Conservation (phyloP, 2,329 filamentous ascomycete species). For the Fusarium sp. region DNA sequence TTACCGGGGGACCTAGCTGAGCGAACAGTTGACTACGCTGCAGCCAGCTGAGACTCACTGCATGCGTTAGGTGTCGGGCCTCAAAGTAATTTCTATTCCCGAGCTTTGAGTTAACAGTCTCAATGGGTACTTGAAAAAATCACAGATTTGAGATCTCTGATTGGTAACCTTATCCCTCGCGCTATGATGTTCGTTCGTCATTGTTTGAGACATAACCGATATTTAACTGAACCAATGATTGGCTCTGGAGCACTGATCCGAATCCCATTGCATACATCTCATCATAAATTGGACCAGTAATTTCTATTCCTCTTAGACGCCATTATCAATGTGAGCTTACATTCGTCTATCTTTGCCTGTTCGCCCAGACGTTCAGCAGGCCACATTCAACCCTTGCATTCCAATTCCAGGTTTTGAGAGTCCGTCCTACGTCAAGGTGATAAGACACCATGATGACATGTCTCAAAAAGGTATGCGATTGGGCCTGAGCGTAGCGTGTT, state of each 20-base stretch:
- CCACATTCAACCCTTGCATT: background rate
- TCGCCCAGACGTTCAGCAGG: background rate
- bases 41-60: background rate
- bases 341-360: background rate
- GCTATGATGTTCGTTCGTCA: too few species aligned
- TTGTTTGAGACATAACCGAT: background rate
- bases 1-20: too few species aligned
- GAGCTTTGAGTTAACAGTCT: background rate
- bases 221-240: rapidly evolving
- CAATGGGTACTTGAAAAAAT: background rate
- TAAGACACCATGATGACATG: background rate
- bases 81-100: background rate
- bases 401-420: too few species aligned
- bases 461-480: background rate
- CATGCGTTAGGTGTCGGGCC: background rate
- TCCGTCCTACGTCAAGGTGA: background rate
- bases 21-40: too few species aligned
- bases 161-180: too few species aligned
- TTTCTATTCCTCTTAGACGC: rapidly evolving
- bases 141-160: too few species aligned
- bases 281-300: rapidly evolving
- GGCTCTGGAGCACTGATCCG: background rate
- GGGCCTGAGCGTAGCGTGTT: too few species aligned
- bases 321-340: rapidly evolving
- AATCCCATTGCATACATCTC: background rate